These are phyloP conservation scores for Collybia mongolica DNA, from an alignment of 768 basidiomycete genomes.

Conservation along the genomic window DNA sequence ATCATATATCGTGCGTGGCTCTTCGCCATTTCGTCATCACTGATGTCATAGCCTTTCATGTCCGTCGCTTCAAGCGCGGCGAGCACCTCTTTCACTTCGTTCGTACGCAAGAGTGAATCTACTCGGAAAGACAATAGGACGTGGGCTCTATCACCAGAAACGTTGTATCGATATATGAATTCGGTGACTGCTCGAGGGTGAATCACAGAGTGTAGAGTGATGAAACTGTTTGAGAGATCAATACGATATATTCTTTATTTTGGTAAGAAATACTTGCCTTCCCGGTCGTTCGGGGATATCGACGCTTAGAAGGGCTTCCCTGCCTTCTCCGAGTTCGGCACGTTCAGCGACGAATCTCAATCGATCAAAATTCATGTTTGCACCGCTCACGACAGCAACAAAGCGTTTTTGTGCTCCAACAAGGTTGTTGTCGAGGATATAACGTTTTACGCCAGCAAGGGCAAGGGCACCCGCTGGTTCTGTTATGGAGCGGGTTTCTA, in stretches of 20 bases:
- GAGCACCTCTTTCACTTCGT: slow-evolving; percentile 67
- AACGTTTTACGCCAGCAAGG: slow-evolving; percentile 86
- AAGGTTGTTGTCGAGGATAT: slow-evolving; percentile 80
- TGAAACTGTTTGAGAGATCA: slow-evolving; percentile 55
- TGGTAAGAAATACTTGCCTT: slow-evolving; percentile 49
- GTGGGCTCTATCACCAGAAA: slow-evolving; percentile 67
- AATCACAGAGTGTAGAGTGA: slow-evolving; percentile 82
- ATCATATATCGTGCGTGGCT: slow-evolving; percentile 94
- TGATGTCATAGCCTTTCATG: slow-evolving; percentile 88
- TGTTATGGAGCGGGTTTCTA: slow-evolving; percentile 94
- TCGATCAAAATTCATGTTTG: slow-evolving; percentile 99
- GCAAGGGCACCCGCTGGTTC: slow-evolving; percentile 96
- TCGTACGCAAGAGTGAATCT: slow-evolving; percentile 52
- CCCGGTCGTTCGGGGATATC: slow-evolving; percentile 92
- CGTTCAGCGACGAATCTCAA: slow-evolving; percentile 98
- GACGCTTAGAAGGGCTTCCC: slow-evolving; percentile 92
- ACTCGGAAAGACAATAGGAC: slow-evolving; percentile 92
- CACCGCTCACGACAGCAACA: slow-evolving; percentile 91
- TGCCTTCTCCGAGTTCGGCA: slow-evolving; percentile 93
- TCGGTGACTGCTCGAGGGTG: slow-evolving; percentile 93
- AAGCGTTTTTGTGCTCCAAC: slow-evolving; percentile 83
- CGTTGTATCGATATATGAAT: slow-evolving; percentile 90
- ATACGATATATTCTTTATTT: neutral
- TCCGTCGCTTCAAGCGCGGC: slow-evolving; percentile 57
- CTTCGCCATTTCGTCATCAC: slow-evolving; percentile 94